phyloP scores from a whole-genome alignment of 176 grass and related monocot species.

The Avena insularis region DNA sequence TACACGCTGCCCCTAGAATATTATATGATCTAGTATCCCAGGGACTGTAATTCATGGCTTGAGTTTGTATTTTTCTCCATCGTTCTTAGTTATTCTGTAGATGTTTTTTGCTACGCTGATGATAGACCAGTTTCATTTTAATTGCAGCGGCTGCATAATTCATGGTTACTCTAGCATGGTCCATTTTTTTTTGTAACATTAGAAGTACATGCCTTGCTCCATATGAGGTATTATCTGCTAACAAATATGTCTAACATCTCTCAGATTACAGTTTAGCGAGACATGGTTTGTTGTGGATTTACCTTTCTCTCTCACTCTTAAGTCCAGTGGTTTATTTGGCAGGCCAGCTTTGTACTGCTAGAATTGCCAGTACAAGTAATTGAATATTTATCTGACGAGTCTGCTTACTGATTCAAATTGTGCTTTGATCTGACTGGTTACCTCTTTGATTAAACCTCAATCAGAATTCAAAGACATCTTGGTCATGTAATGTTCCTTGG shows the following conservation, averaged over 20 bases:
- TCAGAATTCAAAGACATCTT: background rate
- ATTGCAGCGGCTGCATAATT: background rate
- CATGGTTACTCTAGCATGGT: background rate
- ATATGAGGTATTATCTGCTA: background rate
- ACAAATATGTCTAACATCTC: background rate
- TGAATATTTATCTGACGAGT: background rate
- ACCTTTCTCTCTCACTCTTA: background rate
- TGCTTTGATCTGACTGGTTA: background rate
- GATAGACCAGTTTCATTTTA: background rate
- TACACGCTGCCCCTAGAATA: background rate
- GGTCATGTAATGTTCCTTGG: background rate
- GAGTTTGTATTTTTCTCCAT: background rate
- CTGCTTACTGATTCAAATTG: background rate
- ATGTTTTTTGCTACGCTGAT: background rate
- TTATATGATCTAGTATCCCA: background rate
- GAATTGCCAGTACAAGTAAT: background rate
- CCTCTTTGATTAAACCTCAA: background rate
- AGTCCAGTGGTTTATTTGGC: background rate
- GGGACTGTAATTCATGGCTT: background rate
- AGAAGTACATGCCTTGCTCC: background rate
- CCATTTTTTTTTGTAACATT: background rate
- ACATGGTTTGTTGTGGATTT: background rate
- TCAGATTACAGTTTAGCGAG: background rate
- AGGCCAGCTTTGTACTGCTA: background rate
- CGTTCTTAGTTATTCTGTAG: background rate